These are phyloP conservation scores for Jacaranda mimosifolia DNA, from an alignment of 257 asterid genomes.

Conservation along the genomic window DNA sequence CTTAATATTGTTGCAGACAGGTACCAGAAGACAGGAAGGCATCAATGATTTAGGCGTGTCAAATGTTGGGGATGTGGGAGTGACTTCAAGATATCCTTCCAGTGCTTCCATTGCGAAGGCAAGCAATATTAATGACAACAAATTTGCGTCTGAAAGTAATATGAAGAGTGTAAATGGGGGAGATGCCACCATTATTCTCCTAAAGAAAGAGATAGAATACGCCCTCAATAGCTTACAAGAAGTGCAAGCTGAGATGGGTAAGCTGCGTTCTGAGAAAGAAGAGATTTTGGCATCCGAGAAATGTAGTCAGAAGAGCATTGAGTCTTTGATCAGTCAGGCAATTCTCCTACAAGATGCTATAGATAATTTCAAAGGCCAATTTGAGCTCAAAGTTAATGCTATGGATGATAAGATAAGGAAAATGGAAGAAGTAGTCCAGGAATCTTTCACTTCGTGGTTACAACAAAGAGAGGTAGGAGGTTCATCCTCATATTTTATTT, in stretches of 20 bases:
- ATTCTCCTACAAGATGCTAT: slow-evolving; percentile 59
- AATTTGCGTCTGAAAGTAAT: slow-evolving; percentile 36
- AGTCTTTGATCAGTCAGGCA: slow-evolving; percentile 54
- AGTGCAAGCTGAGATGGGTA: slow-evolving; percentile 75
- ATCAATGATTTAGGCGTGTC: slow-evolving; percentile 37
- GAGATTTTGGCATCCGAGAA: slow-evolving; percentile 61
- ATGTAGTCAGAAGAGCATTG: slow-evolving; percentile 56
- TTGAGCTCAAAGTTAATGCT: slow-evolving; percentile 52
- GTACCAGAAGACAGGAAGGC: slow-evolving; percentile 48
- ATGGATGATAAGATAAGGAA: slow-evolving; percentile 63
- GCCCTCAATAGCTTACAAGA: slow-evolving; percentile 74
- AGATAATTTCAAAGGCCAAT: slow-evolving; percentile 61
- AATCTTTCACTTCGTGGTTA: slow-evolving; percentile 65
- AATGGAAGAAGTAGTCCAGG: slow-evolving; percentile 58
- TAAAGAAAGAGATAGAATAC: slow-evolving; percentile 76
- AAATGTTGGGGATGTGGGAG: slow-evolving; percentile 34
- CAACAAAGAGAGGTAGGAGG: slow-evolving; percentile 72
- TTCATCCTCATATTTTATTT: slow-evolving; percentile 8
- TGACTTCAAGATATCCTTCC: slow-evolving; percentile 19
- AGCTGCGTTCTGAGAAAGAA: slow-evolving; percentile 65
- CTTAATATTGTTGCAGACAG: slow-evolving; percentile 74
- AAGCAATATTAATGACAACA: slow-evolving; percentile 29
- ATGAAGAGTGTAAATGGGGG: slow-evolving; percentile 49
- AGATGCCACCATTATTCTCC: slow-evolving; percentile 64
- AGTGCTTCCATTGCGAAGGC: slow-evolving; percentile 25